Conservation (phyloP, 1,284 basidiomycete species). For the Thecaphora thlaspeos region DNA sequence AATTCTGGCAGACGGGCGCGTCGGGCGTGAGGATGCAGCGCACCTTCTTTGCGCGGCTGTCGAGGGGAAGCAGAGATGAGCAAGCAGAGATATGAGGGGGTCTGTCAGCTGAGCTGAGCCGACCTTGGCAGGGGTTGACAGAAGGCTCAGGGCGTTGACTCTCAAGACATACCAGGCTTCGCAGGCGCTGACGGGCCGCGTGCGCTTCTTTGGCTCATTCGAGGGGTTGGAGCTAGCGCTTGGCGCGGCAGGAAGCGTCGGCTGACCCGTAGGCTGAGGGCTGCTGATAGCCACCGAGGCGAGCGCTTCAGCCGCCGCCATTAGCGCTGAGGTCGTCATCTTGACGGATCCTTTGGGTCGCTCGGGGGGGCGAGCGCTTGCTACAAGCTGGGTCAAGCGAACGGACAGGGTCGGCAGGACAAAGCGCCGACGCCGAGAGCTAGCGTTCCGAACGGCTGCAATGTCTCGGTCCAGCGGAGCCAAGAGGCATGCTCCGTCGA, state of each 20-base stretch:
- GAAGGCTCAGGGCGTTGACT: background rate
- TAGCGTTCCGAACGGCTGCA: no score
- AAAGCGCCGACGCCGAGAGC: no score
- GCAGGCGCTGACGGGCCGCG: constrained; percentile 48
- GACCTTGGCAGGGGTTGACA: background rate
- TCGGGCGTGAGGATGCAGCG: constrained; percentile 45
- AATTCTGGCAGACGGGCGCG: constrained; percentile 46
- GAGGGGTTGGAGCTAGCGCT: constrained; percentile 6
- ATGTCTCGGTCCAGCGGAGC: no score
- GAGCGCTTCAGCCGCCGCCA: constrained; percentile 38
- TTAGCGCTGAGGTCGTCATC: constrained; percentile 33
- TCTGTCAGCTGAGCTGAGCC: no score
- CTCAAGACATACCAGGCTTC: constrained; percentile 31
- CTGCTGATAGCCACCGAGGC: constrained; percentile 33
- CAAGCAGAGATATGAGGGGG: background rate
- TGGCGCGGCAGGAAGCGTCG: constrained; percentile 3
- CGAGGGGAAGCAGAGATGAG: no score
- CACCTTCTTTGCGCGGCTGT: constrained; percentile 46
- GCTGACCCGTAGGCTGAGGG: constrained; percentile 20
- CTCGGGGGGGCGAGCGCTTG: no score
- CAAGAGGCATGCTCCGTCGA: no score
- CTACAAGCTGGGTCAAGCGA: no score
- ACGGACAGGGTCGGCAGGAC: no score
- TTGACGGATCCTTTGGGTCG: no score
- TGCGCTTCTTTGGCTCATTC: constrained; percentile 44